Conservation (phyloP, 257 asterid species). For the Anisodus acutangulus region DNA sequence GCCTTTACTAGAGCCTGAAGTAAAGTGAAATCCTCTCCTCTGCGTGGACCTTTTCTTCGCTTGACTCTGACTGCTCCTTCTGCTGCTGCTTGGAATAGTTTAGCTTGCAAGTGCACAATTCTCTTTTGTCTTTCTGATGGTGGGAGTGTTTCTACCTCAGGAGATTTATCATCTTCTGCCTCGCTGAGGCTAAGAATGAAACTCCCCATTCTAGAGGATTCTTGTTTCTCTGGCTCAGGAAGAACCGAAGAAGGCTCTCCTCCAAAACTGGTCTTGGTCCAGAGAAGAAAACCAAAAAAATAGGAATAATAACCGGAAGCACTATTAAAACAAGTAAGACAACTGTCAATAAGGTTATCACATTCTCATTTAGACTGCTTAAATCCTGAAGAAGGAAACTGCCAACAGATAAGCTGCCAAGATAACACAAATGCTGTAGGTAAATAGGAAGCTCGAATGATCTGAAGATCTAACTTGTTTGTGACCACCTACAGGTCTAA, state of each 20-base stretch:
- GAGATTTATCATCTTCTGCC: slow-evolving; percentile 46
- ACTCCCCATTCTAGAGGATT: slow-evolving; percentile 39
- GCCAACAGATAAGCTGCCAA: slow-evolving; percentile 49
- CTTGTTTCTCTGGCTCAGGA: slow-evolving; percentile 38
- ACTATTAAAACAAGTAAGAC: slow-evolving; percentile 39
- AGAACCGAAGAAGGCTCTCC: slow-evolving; percentile 37
- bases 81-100: slow-evolving; percentile 52
- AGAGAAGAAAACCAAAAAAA: slow-evolving; percentile 39
- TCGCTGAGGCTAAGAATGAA: slow-evolving; percentile 48
- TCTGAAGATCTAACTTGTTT: slow-evolving; percentile 43
- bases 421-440: slow-evolving; percentile 43
- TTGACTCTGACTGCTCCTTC: slow-evolving; percentile 50
- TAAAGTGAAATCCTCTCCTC: slow-evolving; percentile 53
- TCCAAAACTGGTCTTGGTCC: slow-evolving; percentile 38
- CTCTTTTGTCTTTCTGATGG: slow-evolving; percentile 44
- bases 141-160: slow-evolving; percentile 45
- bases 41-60: slow-evolving; percentile 46
- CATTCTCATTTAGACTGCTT: slow-evolving; percentile 34
- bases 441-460: slow-evolving; percentile 42
- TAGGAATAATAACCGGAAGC: slow-evolving; percentile 46
- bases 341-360: slow-evolving; percentile 38
- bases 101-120: slow-evolving; percentile 51
- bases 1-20: slow-evolving; percentile 50
- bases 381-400: slow-evolving; percentile 41
- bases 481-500: slow-evolving; percentile 51